These are phyloP conservation scores for Solanum habrochaites DNA, from an alignment of 257 asterid species.

Conservation along the genomic window DNA sequence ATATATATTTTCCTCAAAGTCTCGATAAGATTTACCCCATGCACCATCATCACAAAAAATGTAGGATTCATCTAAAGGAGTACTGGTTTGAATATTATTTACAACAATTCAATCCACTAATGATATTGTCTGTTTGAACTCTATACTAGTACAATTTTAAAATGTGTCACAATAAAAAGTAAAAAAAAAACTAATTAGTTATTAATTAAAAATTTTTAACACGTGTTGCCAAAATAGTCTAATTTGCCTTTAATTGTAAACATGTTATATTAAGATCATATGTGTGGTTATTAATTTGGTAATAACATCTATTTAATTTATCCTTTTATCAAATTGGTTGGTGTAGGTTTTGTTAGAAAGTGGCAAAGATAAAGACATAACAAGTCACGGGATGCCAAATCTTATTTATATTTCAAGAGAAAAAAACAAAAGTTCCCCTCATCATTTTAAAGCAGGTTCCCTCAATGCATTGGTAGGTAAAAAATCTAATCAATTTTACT, in stretches of 20 bases:
- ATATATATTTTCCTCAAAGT: not conserved
- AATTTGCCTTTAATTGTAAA: not conserved
- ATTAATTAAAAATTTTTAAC: not conserved
- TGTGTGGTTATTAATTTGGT: not conserved
- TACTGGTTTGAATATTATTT: too few relatives aligned
- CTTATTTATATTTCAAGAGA: conserved; percentile 60
- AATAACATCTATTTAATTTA: not conserved
- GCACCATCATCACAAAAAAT: not conserved
- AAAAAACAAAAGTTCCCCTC: conserved; percentile 33
- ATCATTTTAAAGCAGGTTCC: conserved; percentile 82
- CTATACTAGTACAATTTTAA: too few relatives aligned
- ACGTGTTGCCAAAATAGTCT: not conserved
- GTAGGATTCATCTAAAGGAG: not conserved
- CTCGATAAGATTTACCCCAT: not conserved
- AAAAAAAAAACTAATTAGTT: too few relatives aligned
- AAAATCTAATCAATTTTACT: not conserved
- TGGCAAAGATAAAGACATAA: conserved; percentile 23
- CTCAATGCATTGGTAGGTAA: conserved; percentile 53
- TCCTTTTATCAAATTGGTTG: not conserved
- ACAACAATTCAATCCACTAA: too few relatives aligned
- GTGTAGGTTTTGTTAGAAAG: conserved; percentile 33
- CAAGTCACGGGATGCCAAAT: conserved; percentile 45
- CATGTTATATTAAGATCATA: not conserved
- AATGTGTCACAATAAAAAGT: too few relatives aligned
- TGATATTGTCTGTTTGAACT: too few relatives aligned